Evolutionary conservation across 2,329 filamentous ascomycete genomes (phyloP).

Genomic region (Cadophora sp.): DNA sequence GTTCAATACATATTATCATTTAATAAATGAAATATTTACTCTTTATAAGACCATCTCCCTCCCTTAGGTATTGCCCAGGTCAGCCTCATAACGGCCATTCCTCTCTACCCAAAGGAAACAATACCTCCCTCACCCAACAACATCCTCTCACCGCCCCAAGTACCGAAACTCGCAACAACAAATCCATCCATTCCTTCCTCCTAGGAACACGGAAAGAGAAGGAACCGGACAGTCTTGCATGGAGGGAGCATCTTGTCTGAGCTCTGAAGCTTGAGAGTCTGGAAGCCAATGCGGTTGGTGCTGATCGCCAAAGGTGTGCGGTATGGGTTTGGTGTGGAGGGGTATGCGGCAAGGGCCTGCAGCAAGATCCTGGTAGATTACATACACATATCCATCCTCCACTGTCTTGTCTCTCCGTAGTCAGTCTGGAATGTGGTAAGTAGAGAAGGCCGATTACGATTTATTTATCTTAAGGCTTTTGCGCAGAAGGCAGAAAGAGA

Average conservation of each 20-base stretch:
- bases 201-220: constrained; percentile 2
- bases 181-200: background rate
- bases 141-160: background rate
- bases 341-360: constrained; percentile 7
- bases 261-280: constrained; percentile 21
- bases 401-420: no score
- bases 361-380: constrained; percentile 39
- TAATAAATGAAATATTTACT: no score
- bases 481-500: background rate
- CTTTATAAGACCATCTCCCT: no score
- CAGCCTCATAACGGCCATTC: no score
- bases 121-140: background rate
- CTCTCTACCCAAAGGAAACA: no score
- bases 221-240: constrained; percentile 7
- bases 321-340: background rate
- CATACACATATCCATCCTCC: constrained; percentile 25
- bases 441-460: no score
- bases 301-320: constrained; percentile 16
- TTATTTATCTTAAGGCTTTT: no score
- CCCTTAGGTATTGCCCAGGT: no score
- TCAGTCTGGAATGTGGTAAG: background rate
- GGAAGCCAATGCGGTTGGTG: constrained; percentile 23
- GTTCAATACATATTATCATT: no score
- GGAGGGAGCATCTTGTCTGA: background rate
- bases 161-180: background rate